Evolutionary conservation across 208 protist genomes (phyloP).

Genomic region (Ichthyophonus hoferi): DNA sequence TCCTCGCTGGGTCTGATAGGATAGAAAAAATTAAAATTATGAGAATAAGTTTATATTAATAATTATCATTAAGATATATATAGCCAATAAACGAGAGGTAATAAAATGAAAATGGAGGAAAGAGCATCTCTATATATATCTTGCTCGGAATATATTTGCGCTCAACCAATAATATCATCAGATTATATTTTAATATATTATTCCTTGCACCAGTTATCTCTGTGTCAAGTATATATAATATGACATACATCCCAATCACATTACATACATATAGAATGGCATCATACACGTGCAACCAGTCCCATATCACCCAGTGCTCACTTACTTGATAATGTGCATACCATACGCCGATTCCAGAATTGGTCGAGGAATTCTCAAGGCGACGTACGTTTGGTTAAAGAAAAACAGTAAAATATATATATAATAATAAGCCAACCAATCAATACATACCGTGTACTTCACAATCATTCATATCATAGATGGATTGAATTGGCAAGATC

Average conservation of each 20-base stretch:
- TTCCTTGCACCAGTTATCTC: no score
- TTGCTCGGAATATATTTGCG: not conserved
- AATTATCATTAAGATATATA: not conserved
- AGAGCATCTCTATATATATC: not conserved
- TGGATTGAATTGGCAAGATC: no score
- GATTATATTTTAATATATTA: not conserved
- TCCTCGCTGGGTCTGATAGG: not conserved
- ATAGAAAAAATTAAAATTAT: not conserved
- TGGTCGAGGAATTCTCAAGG: slow-evolving; percentile 43
- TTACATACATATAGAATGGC: no score
- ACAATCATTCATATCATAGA: no score
- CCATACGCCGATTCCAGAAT: slow-evolving; percentile 58
- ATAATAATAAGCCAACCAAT: not conserved
- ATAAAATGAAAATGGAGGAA: not conserved
- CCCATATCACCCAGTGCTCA: no score
- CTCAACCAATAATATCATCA: not conserved
- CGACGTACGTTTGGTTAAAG: slow-evolving; percentile 62
- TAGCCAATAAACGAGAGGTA: not conserved
- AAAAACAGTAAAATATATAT: slow-evolving; percentile 11
- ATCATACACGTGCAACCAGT: no score
- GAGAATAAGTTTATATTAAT: not conserved
- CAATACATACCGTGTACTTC: no score
- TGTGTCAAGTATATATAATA: no score
- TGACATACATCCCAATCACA: no score
- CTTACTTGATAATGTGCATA: slow-evolving; percentile 34